Evolutionary conservation across 805 yeast species (phyloP).

Genomic region (Sungouiozyma ichnusensis): DNA sequence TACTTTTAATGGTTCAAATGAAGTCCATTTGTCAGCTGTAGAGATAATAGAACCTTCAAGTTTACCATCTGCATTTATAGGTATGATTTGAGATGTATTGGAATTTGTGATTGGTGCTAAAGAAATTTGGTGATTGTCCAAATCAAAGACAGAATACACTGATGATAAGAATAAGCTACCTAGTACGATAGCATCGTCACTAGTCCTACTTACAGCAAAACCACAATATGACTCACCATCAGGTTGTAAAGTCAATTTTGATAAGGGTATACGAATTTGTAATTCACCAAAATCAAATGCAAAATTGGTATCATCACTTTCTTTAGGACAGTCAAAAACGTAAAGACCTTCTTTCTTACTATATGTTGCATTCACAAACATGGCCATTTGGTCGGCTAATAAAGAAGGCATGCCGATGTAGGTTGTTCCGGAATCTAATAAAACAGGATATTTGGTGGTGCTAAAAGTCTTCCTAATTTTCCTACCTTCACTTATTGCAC

Average conservation of each 20-base stretch:
- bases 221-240: conserved; percentile 31
- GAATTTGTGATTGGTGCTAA: conserved; percentile 34
- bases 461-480: conserved; percentile 14
- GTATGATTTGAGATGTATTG: conserved; percentile 33
- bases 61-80: conserved; percentile 29
- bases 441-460: conserved; percentile 27
- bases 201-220: conserved; percentile 30
- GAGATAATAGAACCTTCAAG: conserved; percentile 46
- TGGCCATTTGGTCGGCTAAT: conserved; percentile 25
- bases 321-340: conserved; percentile 31
- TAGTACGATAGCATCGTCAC: conserved; percentile 31
- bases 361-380: conserved; percentile 29
- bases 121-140: conserved; percentile 35
- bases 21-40: conserved; percentile 20
- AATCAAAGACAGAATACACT: conserved; percentile 46
- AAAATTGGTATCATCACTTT: conserved; percentile 7
- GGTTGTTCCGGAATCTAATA: conserved; percentile 53
- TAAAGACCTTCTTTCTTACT: conserved; percentile 31
- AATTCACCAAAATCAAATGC: conserved; percentile 48
- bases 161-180: conserved; percentile 46
- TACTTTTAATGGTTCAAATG: conserved; percentile 10
- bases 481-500: conserved; percentile 13
- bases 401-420: conserved; percentile 35
- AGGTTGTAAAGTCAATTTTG: conserved; percentile 23
- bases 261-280: conserved; percentile 41